Conservation (phyloP, 495 filamentous ascomycete species). For the Podospora tetraspora region DNA sequence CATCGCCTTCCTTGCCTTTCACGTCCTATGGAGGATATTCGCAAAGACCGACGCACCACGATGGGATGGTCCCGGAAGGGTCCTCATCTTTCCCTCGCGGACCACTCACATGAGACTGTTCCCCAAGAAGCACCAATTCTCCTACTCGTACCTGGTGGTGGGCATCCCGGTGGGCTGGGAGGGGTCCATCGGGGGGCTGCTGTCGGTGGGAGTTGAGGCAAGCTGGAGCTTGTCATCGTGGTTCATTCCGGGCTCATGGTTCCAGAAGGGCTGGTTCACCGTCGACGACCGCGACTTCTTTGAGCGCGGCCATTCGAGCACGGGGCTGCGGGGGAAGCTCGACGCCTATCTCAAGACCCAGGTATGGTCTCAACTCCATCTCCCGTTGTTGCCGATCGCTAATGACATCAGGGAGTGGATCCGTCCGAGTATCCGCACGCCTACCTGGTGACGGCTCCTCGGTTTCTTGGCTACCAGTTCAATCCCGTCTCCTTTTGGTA, state of each 20-base stretch:
- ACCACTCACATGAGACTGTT: constrained; percentile 58
- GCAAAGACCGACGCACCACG: neutral
- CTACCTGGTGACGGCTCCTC: constrained; percentile 64
- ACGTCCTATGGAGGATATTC: neutral
- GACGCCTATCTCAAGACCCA: constrained; percentile 50
- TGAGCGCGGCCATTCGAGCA: constrained; percentile 40
- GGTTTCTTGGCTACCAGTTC: constrained; percentile 65
- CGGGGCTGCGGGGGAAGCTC: constrained; percentile 54
- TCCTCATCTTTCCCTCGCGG: constrained; percentile 51
- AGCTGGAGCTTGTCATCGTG: constrained; percentile 21
- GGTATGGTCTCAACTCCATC: constrained; percentile 24
- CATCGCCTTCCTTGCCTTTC: constrained; percentile 13
- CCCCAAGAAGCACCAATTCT: constrained; percentile 59
- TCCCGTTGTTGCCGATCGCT: constrained; percentile 8
- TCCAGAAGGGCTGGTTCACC: constrained; percentile 47
- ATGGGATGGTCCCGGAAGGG: constrained; percentile 26
- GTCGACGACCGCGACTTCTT: constrained; percentile 58
- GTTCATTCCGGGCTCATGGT: constrained; percentile 20
- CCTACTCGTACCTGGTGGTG: constrained; percentile 60
- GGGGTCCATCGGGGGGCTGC: constrained; percentile 46
- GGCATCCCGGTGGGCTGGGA: constrained; percentile 61
- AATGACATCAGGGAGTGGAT: constrained; percentile 42
- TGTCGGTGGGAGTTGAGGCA: constrained; percentile 45
- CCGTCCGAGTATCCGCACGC: constrained; percentile 53
- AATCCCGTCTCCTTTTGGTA: constrained; percentile 82